Evolutionary conservation across 2,329 filamentous ascomycete genomes (phyloP), one percentile per base, ranked within the genome.

Genomic region (Ophiognomonia clavigignenti-juglandacearum): DNA sequence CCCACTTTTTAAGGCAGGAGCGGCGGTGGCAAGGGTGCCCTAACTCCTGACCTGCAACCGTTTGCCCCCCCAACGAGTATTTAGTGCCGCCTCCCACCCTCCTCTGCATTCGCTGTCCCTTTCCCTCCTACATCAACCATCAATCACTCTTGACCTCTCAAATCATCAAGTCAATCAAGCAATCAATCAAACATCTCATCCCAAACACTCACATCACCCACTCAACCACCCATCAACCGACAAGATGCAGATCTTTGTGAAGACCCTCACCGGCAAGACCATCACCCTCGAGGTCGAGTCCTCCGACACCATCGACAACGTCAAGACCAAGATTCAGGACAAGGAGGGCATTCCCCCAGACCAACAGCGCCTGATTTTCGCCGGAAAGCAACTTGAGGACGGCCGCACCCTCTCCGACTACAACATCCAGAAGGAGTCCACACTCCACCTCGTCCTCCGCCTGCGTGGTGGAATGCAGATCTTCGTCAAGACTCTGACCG

Each of bases 321-420:
- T 96, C 32, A 96, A 96, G 82, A 83, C 79, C 42, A 96, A 96
- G 80, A 96, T 96, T 36, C 91, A 96, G 70, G 91, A 96, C 63
- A 96, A 96, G 81, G 91, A 96, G 70, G 91, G 91, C 22, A 96
- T 96, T 47, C 92, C 91, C 39, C 91, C 91, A 10, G 91, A 96
- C 64, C 91, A 97, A 71, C 91, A 96, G 75, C 92, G 91, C 59
- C 70, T 96, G 57, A 96, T 96, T 67, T 96, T 96, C 58, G 91
- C 91, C 37, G 92, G 91, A 48, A 96, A 96, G 79, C 91, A 96
- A 67, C 82, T 96, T 4, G 92, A 97, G 69, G 92, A 97, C 58
- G 91, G 92, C 53, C 88, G 91, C 45, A 95, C 90, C 23, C 76
- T 95, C 0, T 85, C 80, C 52, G 90, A 95, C 67, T 96, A 96